A percentile compares a stretch with the other conserved stretches of the same genome.
Evolutionary conservation across 306 rosid genomes (phyloP).

Genomic region (Dalbergia cultrata): DNA sequence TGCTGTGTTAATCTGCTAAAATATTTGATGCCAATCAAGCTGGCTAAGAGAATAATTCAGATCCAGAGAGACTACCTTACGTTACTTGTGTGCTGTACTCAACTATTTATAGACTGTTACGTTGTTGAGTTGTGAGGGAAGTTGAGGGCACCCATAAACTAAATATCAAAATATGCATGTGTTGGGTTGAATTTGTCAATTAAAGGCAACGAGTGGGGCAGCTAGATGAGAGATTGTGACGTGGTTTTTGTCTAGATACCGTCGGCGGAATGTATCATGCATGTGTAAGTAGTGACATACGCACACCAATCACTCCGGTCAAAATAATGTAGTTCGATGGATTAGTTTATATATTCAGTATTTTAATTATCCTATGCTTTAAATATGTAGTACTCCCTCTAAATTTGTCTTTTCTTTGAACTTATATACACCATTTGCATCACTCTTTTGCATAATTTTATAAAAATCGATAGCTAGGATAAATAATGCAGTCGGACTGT

Average conservation of each 20-base stretch:
- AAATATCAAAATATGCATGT: neutral
- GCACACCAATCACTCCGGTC: constrained; percentile 40
- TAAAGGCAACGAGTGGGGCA: constrained; percentile 51
- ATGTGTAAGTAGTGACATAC: constrained; percentile 20
- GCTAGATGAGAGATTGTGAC: constrained; percentile 30
- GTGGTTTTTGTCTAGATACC: constrained; percentile 53
- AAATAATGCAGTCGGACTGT: no score
- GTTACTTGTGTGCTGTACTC: neutral
- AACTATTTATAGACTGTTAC: constrained; percentile 51
- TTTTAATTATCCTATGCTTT: neutral
- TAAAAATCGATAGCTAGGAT: no score
- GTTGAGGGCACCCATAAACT: neutral
- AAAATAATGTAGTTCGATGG: constrained; percentile 31
- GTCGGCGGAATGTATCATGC: constrained; percentile 57
- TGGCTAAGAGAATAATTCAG: neutral
- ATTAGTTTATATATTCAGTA: neutral
- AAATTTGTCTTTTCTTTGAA: neutral
- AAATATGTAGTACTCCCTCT: neutral
- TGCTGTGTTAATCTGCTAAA: neutral
- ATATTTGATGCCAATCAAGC: neutral
- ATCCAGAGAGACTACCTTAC: neutral
- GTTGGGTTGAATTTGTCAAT: constrained; percentile 31
- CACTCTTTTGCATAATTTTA: neutral
- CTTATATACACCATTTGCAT: neutral
- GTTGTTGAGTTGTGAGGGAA: neutral